These are phyloP conservation scores for Oxytropis ochrocephala DNA, from an alignment of 306 rosid species.

Conservation along the genomic window DNA sequence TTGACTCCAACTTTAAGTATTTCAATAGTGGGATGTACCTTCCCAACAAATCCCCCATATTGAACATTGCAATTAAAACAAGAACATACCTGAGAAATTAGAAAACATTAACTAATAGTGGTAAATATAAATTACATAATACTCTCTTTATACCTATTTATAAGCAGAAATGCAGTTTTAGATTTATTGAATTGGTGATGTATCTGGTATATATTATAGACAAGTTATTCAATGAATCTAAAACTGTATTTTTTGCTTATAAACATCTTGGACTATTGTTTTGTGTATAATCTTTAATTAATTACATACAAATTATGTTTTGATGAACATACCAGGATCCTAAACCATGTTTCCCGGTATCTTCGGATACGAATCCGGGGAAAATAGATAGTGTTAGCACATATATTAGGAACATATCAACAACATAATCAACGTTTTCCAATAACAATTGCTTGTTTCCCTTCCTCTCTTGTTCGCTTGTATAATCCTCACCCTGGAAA, in stretches of 20 bases:
- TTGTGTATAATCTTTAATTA: background rate
- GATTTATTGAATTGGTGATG: too few relatives aligned
- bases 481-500: conserved; percentile 51
- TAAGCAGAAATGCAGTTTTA: too few relatives aligned
- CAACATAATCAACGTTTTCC: conserved; percentile 74
- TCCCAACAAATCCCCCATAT: conserved; percentile 67
- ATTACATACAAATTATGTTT: too few relatives aligned
- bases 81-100: conserved; percentile 61
- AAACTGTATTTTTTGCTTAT: background rate
- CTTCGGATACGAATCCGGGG: conserved; percentile 90
- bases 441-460: conserved; percentile 61
- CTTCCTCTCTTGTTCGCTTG: conserved; percentile 40
- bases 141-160: too few relatives aligned
- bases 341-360: conserved; percentile 77
- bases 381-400: conserved; percentile 67
- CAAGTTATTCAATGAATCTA: too few relatives aligned
- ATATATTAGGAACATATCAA: conserved; percentile 64
- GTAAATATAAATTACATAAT: too few relatives aligned
- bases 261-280: background rate
- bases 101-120: too few relatives aligned
- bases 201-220: too few relatives aligned
- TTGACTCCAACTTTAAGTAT: conserved; percentile 50
- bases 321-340: conserved; percentile 61
- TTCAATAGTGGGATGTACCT: conserved; percentile 69
- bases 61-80: conserved; percentile 74